A percentile compares a stretch with the other conserved stretches of the same genome.
phyloP scores from a whole-genome alignment of 768 basidiomycete genomes.

The Podaxis pistillaris region DNA sequence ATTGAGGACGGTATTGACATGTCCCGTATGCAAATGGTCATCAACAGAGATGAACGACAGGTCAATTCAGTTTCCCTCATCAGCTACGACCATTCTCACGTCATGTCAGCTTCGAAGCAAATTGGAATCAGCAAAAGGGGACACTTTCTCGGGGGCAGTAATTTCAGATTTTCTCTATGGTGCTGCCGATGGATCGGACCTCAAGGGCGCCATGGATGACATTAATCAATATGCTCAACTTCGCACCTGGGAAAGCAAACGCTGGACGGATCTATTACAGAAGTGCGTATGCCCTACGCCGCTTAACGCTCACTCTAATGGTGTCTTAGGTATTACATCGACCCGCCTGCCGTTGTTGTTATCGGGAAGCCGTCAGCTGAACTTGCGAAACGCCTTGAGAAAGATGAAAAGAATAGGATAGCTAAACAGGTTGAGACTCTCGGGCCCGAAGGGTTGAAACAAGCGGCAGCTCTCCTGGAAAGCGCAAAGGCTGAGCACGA shows the following conservation, averaged over 20 bases:
- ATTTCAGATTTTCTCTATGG: conserved; percentile 90
- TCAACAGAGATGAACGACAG: conserved; percentile 87
- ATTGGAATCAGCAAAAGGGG: conserved; percentile 80
- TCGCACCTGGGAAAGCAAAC: conserved; percentile 64
- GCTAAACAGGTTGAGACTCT: conserved; percentile 64
- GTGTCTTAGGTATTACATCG: conserved; percentile 68
- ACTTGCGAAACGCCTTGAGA: conserved; percentile 78
- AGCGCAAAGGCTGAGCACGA: conserved; percentile 88
- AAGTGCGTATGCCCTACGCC: conserved; percentile 43
- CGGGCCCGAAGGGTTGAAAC: conserved; percentile 78
- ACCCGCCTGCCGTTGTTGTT: conserved; percentile 71
- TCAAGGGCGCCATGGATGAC: conserved; percentile 73
- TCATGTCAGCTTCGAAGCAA: conserved; percentile 68
- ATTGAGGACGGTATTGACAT: conserved; percentile 81
- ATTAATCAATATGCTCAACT: conserved; percentile 68
- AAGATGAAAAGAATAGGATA: conserved; percentile 76
- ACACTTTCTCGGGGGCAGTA: conserved; percentile 70
- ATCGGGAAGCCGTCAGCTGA: conserved; percentile 85
- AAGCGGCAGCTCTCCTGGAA: conserved; percentile 66
- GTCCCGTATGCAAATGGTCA: conserved; percentile 82
- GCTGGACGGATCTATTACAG: conserved; percentile 77
- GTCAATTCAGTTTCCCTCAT: conserved; percentile 31
- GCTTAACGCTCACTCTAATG: neutral
- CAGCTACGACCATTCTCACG: conserved; percentile 10
- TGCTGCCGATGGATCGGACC: conserved; percentile 74